Evolutionary conservation across 306 rosid species (phyloP), one percentile per base, ranked within the genome.

Genomic region (Lathyrus sativus): DNA sequence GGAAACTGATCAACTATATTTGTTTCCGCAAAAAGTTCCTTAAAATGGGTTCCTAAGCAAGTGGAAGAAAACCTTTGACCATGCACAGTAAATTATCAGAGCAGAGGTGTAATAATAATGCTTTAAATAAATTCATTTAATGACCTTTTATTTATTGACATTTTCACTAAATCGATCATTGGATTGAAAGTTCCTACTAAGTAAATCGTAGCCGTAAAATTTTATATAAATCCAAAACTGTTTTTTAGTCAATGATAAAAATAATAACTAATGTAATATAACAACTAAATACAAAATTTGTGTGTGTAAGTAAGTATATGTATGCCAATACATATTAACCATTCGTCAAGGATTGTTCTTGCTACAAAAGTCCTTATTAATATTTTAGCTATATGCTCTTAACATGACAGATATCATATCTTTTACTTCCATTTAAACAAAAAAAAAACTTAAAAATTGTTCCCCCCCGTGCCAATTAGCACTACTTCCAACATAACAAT

Each of bases 401-500:
- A 67, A 37, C 67, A 48, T 41, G 39, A 64, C 49, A 71, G 68
- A 71, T 53, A 67, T 42, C 8, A 37, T 43, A 61, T 22, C 10
- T 24, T 70, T 62, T 17, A 11, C 56, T 50, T 44, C 3, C 14
- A 62, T 67, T 43, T 53, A 12, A 64, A 57, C 22, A 43, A 64
- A 60, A 44, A 60, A 44, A 15, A 59, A 31, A 54, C 55, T 14
- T 6, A 8, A 74, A 56, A 65, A 65, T 18, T 15, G 51, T 73
- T 44, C 78, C 58, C 67, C 60, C 2, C 26, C 18, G 53, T 55
- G 18, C 15, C 63, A 57, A 18, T 41, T 41, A 70, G 64, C 72
- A n/a, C 64, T 54, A 28, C 38, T 68, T 55, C 57, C 24, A 22
- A 57, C 56, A 70, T 44, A 48, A 71, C 37, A 31, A 72, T 39